Base-by-base conservation (phyloP, 257 asterid species). In the Solanum chilense region DNA sequence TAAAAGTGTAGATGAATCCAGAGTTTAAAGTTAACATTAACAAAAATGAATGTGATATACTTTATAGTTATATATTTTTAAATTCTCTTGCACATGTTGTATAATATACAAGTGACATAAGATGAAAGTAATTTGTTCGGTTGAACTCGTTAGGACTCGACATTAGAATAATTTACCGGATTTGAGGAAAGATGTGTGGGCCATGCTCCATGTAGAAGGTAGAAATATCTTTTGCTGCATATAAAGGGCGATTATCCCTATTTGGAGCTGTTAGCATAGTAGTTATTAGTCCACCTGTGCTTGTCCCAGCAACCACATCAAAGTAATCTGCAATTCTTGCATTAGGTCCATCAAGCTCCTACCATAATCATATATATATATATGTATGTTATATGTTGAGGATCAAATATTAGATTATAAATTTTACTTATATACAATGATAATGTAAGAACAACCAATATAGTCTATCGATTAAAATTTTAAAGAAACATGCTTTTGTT, bases 281-380 rank as follows among this genome's bases (percentile, higher is more conserved):
- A 11, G 94, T 88, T 9, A 91, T 85, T 64, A 91, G 21, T 29
- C 92, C 95, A 3, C 93, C 95, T 1, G 94, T 91, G 84, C 95
- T 93, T 1, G 93, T 93, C 71, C 94, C 95, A 4, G 94, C 93
- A 8, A 91, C 60, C 21, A 93, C 89, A 84, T 93, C 94, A 56
- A 93, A 93, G 81, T 93, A 93, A 88, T 93, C 92, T 73, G 89
- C 92, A 6, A 93, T 82, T 86, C 94, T 91, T 62, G 92, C 89
- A n/a, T 92, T 80, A 12, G 87, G 87, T 49, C 93, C 93, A 66
- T 93, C 96, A 18, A 90, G 21, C 88, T 90, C 92, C 93, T 91
- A 88, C 11, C 13, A 82, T 47, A 11, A 9, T 10, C 18, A 29
- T 21, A 21, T 58, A 10, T 44, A 9, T 4, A 44, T 45, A 35